These are phyloP conservation scores for Arthrobotrys conoides DNA, from an alignment of 2,329 filamentous ascomycete species.

Conservation along the genomic window DNA sequence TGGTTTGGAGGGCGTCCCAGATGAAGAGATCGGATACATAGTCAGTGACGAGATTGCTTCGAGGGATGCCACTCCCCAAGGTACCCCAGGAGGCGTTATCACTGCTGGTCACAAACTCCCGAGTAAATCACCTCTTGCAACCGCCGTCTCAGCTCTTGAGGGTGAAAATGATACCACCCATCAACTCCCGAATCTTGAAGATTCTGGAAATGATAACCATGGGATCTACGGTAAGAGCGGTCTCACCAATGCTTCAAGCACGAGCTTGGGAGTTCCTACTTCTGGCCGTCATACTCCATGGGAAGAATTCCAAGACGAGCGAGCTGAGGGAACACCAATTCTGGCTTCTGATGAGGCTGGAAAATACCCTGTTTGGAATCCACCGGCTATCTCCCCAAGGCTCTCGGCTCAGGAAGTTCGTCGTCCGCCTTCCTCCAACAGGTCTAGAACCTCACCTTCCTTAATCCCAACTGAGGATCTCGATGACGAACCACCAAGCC, in stretches of 20 bases:
- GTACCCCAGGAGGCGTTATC: constrained; percentile 67
- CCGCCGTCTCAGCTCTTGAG: constrained; percentile 67
- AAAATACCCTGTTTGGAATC: constrained; percentile 47
- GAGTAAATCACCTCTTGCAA: constrained; percentile 54
- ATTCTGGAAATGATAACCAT: constrained; percentile 44
- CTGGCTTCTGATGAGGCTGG: constrained; percentile 59
- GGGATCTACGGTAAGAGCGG: constrained; percentile 46
- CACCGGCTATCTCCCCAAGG: constrained; percentile 56
- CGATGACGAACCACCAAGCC: constrained; percentile 71
- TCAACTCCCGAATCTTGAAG: constrained; percentile 48
- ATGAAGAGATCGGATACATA: constrained; percentile 90
- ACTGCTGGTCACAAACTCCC: constrained; percentile 46
- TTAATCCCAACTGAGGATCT: constrained; percentile 70
- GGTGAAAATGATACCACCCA: constrained; percentile 65
- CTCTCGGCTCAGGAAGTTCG: constrained; percentile 48
- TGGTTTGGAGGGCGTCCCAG: constrained; percentile 78
- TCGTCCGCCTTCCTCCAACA: constrained; percentile 51
- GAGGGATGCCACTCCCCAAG: constrained; percentile 79
- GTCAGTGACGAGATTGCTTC: constrained; percentile 87
- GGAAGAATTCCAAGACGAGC: constrained; percentile 59
- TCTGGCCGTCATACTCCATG: constrained; percentile 59
- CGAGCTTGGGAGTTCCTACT: constrained; percentile 51
- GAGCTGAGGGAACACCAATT: constrained; percentile 57
- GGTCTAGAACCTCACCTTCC: constrained; percentile 67
- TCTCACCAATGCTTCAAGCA: constrained; percentile 48